A percentile compares a stretch with the other conserved stretches of the same genome.
Evolutionary conservation across 2,329 filamentous ascomycete species (phyloP).

Genomic region (Paradendryphiella salina): DNA sequence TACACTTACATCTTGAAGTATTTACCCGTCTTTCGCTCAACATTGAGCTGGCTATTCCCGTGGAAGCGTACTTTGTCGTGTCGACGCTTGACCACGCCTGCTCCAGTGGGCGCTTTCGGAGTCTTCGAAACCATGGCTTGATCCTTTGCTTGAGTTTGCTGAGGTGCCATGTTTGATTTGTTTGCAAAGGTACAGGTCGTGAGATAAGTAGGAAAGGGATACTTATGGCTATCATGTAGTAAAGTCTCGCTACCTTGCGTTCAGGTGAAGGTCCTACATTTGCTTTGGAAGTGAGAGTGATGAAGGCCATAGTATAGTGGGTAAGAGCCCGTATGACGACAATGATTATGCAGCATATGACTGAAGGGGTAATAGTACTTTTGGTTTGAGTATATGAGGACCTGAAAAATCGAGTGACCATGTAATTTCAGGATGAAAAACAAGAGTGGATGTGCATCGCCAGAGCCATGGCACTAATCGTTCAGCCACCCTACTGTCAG

Average conservation of each 20-base stretch:
- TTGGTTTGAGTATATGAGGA: too few species aligned
- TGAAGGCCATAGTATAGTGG: too few species aligned
- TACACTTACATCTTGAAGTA: conserved; percentile 10
- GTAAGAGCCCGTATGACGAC: too few species aligned
- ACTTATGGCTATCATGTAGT: background rate
- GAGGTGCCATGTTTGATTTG: background rate
- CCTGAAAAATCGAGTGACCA: too few species aligned
- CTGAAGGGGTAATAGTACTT: too few species aligned
- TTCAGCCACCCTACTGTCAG: too few species aligned
- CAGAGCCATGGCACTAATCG: too few species aligned
- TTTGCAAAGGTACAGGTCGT: background rate
- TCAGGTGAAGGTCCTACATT: background rate
- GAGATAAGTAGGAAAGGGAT: background rate
- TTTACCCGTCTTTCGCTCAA: conserved; percentile 9
- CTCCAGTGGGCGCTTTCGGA: background rate
- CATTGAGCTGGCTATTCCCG: conserved; percentile 4
- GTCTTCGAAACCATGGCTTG: background rate
- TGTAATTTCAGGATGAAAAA: too few species aligned
- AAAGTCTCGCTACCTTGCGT: background rate
- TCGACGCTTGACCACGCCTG: background rate
- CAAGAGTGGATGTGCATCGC: too few species aligned
- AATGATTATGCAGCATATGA: too few species aligned
- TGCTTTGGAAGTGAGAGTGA: background rate
- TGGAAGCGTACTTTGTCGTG: conserved; percentile 1
- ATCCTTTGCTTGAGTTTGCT: background rate